These are phyloP conservation scores for Aspergillus cavernicola DNA, from an alignment of 495 filamentous ascomycete species.

Conservation along the genomic window DNA sequence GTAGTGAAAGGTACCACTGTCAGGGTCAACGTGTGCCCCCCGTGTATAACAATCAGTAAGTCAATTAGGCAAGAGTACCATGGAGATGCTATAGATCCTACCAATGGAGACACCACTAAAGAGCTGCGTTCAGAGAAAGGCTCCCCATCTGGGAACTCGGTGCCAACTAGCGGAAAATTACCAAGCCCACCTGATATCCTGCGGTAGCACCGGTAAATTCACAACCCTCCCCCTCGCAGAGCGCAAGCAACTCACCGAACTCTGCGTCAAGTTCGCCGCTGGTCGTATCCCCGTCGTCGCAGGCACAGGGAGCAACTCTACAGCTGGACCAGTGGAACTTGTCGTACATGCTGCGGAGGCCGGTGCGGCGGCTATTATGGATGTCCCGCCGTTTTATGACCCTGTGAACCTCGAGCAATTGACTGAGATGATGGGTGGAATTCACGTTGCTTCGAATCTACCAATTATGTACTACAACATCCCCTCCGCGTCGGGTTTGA, in stretches of 20 bases:
- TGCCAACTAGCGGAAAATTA: too few relatives aligned
- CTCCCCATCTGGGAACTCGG: too few relatives aligned
- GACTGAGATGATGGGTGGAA: slow-evolving; percentile 28
- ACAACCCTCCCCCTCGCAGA: slow-evolving; percentile 27
- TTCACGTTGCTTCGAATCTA: slow-evolving; percentile 22
- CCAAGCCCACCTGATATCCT: too few relatives aligned
- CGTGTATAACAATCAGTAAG: too few relatives aligned
- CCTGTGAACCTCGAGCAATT: slow-evolving; percentile 28
- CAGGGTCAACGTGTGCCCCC: too few relatives aligned
- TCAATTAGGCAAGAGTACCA: too few relatives aligned
- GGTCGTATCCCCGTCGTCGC: slow-evolving; percentile 34
- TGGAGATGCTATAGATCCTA: too few relatives aligned
- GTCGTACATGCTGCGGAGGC: slow-evolving; percentile 28
- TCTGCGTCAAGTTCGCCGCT: slow-evolving; percentile 32
- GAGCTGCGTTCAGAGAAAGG: too few relatives aligned
- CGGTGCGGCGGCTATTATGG: slow-evolving; percentile 34
- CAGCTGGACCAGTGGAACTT: slow-evolving; percentile 31
- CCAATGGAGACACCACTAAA: too few relatives aligned
- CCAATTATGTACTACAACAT: slow-evolving; percentile 40
- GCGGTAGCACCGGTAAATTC: slow-evolving; percentile 41
- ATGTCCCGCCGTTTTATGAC: slow-evolving; percentile 41
- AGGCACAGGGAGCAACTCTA: slow-evolving; percentile 29
- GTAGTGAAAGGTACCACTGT: too few relatives aligned
- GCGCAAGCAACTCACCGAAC: slow-evolving; percentile 37
- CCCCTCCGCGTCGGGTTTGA: slow-evolving; percentile 27